Conservation (phyloP, 176 grass and related monocot genomes). For the Areca catechu region DNA sequence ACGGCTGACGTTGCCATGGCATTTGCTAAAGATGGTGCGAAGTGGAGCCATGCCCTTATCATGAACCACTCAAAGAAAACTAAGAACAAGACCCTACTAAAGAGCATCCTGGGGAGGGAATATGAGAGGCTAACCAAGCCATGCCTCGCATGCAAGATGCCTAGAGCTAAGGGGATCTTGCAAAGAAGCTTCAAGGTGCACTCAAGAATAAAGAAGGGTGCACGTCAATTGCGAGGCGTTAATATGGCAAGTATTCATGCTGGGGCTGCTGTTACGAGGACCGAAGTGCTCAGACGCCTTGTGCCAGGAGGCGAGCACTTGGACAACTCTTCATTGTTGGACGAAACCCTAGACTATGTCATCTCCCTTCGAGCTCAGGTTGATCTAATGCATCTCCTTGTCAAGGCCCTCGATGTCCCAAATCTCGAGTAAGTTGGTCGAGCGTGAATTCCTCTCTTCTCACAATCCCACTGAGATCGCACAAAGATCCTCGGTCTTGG, state of each 20-base stretch:
- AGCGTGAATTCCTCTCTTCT: too few species aligned
- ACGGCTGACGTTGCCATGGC: conserved; percentile 53
- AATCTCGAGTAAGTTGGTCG: not conserved
- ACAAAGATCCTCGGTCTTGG: too few species aligned
- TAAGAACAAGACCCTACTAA: conserved; percentile 13
- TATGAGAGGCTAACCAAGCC: conserved; percentile 23
- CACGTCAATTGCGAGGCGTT: not conserved
- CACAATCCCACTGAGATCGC: too few species aligned
- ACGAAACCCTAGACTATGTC: conserved; percentile 8
- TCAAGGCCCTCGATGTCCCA: not conserved
- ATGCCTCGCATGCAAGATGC: conserved; percentile 11
- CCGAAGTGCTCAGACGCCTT: conserved; percentile 1
- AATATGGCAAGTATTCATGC: not conserved
- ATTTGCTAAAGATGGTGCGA: conserved; percentile 14
- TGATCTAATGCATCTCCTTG: conserved; percentile 6
- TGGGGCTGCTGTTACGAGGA: not conserved
- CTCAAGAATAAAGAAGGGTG: not conserved
- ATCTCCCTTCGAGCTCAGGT: conserved; percentile 6
- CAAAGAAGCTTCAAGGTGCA: not conserved
- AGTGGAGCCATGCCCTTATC: conserved; percentile 10
- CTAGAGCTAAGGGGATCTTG: conserved; percentile 24
- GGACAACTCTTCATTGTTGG: conserved; percentile 3
- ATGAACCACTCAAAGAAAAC: conserved; percentile 6
- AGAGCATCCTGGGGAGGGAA: conserved; percentile 16
- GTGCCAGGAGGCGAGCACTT: conserved; percentile 12